phyloP scores from a whole-genome alignment of 352 stramenopile species.

The Globisporangium viniferum region DNA sequence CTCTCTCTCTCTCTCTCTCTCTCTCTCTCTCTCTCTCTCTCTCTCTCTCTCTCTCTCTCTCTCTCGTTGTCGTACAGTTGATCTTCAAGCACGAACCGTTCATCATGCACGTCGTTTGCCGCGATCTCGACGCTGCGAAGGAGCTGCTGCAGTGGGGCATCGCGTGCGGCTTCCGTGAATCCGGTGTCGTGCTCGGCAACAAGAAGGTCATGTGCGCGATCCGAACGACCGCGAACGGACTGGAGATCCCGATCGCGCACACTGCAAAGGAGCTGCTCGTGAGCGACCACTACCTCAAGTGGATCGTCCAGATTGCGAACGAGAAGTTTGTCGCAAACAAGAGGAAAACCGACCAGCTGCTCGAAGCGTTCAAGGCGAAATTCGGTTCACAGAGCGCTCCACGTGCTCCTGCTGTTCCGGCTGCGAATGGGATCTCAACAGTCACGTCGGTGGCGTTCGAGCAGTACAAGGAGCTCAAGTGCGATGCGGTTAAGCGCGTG shows the following conservation, averaged over 20 bases:
- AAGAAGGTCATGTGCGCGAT: slow-evolving; percentile 91
- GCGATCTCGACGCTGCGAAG: slow-evolving; percentile 73
- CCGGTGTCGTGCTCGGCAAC: slow-evolving; percentile 83
- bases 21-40: no score
- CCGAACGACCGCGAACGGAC: slow-evolving; percentile 78
- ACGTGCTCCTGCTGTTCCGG: not conserved
- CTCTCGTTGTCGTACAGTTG: slow-evolving; percentile 25
- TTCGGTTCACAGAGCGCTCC: slow-evolving; percentile 19
- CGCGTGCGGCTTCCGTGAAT: slow-evolving; percentile 84
- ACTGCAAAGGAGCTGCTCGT: slow-evolving; percentile 49
- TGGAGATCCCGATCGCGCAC: slow-evolving; percentile 85
- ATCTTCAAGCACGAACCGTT: slow-evolving; percentile 92
- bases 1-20: no score
- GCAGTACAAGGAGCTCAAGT: slow-evolving; percentile 15
- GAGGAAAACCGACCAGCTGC: slow-evolving; percentile 66
- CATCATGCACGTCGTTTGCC: slow-evolving; percentile 91
- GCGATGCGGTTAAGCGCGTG: slow-evolving; percentile 44
- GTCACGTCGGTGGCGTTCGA: slow-evolving; percentile 15
- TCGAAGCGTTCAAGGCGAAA: slow-evolving; percentile 45
- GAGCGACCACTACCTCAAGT: slow-evolving; percentile 61
- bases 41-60: not conserved
- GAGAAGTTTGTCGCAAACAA: slow-evolving; percentile 83
- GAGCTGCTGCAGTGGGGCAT: slow-evolving; percentile 81
- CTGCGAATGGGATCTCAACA: not conserved
- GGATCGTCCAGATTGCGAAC: slow-evolving; percentile 80